phyloP scores from a whole-genome alignment of 2,329 filamentous ascomycete species.

The Erysiphe neolycopersici region DNA sequence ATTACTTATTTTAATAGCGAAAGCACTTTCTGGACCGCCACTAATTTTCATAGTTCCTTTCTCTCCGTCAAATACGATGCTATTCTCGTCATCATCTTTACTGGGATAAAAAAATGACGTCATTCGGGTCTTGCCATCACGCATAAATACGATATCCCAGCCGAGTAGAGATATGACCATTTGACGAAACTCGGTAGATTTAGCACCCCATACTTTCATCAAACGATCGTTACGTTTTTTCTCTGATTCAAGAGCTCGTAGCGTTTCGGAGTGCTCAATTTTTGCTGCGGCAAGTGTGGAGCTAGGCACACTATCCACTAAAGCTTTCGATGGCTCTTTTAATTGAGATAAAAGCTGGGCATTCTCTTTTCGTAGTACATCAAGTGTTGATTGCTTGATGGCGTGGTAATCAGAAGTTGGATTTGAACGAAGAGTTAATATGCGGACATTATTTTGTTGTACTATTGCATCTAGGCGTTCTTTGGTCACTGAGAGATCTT shows the following conservation, averaged over 20 bases:
- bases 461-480: slow-evolving; percentile 43
- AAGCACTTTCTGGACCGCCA: slow-evolving; percentile 63
- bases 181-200: slow-evolving; percentile 84
- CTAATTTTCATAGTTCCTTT: slow-evolving; percentile 94
- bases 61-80: slow-evolving; percentile 71
- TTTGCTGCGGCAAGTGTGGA: slow-evolving; percentile 51
- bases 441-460: slow-evolving; percentile 46
- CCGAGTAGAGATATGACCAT: slow-evolving; percentile 77
- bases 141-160: slow-evolving; percentile 86
- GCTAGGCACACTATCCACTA: slow-evolving; percentile 31
- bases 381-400: slow-evolving; percentile 57
- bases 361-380: slow-evolving; percentile 60
- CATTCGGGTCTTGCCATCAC: slow-evolving; percentile 87
- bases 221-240: slow-evolving; percentile 68
- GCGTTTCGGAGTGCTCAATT: slow-evolving; percentile 46
- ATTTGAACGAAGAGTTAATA: slow-evolving; percentile 74
- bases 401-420: slow-evolving; percentile 68
- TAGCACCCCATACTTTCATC: slow-evolving; percentile 77
- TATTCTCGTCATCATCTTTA: slow-evolving; percentile 34
- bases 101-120: slow-evolving; percentile 64
- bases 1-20: slow-evolving; percentile 61
- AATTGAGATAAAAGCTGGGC: slow-evolving; percentile 54
- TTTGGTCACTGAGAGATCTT: slow-evolving; percentile 44
- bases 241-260: slow-evolving; percentile 39
- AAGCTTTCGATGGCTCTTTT: slow-evolving; percentile 14